Conservation (phyloP, 1,284 basidiomycete species). For the Cutaneotrichosporon sp. region DNA sequence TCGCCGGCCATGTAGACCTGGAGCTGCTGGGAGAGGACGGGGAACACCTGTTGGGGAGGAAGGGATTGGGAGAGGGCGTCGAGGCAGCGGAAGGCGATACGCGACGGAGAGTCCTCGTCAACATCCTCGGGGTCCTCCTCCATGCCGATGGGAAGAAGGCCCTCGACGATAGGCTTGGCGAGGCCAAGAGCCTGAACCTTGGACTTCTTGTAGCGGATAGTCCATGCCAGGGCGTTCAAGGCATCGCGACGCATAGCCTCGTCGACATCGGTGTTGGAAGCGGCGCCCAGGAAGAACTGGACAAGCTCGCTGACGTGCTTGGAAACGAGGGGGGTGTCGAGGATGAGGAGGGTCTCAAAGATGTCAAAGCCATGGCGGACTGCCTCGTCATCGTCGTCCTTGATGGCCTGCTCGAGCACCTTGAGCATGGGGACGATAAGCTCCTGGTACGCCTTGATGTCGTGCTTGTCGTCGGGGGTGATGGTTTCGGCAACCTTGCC, state of each 20-base stretch:
- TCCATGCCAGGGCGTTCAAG: conserved; percentile 94
- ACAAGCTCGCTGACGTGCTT: conserved; percentile 84
- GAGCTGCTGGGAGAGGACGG: conserved; percentile 76
- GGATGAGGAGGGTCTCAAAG: conserved; percentile 88
- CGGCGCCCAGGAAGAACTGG: conserved; percentile 80
- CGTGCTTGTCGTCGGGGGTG: conserved; percentile 76
- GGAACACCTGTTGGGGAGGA: conserved; percentile 95
- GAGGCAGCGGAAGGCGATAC: conserved; percentile 91
- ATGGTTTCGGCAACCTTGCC: conserved; percentile 93
- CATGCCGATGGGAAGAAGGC: conserved; percentile 88
- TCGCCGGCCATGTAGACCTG: conserved; percentile 78
- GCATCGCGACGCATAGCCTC: conserved; percentile 81
- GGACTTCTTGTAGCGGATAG: conserved; percentile 93
- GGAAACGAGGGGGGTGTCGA: conserved; percentile 87
- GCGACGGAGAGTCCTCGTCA: conserved; percentile 74
- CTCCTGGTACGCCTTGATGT: conserved; percentile 84
- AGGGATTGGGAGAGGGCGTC: conserved; percentile 90
- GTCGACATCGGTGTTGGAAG: conserved; percentile 74
- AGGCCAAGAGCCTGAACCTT: conserved; percentile 86
- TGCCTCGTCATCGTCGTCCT: conserved; percentile 70
- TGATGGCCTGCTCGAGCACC: conserved; percentile 84
- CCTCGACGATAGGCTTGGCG: conserved; percentile 80
- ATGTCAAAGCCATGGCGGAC: conserved; percentile 92
- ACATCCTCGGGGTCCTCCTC: conserved; percentile 83
- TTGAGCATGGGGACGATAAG: conserved; percentile 85